These are phyloP conservation scores for Macrocybe gigantea DNA, from an alignment of 768 basidiomycete species.

Conservation along the genomic window DNA sequence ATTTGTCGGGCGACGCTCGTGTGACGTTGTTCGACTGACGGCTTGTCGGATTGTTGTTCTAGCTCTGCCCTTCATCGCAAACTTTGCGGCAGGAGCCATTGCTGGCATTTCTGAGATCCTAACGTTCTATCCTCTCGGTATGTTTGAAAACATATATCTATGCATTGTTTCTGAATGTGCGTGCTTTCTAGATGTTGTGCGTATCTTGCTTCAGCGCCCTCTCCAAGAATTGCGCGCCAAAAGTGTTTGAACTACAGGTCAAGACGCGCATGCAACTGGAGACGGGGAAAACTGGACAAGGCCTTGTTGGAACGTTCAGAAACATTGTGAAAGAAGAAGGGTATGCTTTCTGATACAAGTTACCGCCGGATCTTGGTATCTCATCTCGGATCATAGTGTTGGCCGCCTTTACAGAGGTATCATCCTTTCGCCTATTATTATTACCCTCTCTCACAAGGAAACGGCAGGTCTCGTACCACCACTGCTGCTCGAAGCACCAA, in stretches of 20 bases:
- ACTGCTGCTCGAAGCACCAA: constrained; percentile 92
- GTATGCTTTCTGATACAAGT: constrained; percentile 35
- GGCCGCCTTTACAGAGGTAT: constrained; percentile 87
- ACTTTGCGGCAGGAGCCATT: constrained; percentile 93
- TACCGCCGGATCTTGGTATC: constrained; percentile 12
- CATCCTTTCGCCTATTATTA: background rate
- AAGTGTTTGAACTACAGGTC: constrained; percentile 44
- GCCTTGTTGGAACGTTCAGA: constrained; percentile 78
- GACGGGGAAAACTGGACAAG: constrained; percentile 68
- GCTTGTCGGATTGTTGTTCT: constrained; percentile 1
- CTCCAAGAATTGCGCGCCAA: constrained; percentile 5
- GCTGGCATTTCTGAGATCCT: constrained; percentile 85
- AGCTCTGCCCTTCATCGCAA: constrained; percentile 85
- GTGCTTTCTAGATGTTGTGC: constrained; percentile 68
- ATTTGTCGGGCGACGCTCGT: background rate
- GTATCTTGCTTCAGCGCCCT: constrained; percentile 22
- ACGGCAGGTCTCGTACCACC: constrained; percentile 84
- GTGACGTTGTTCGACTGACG: background rate
- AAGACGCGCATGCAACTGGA: constrained; percentile 99
- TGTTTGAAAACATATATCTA: constrained; percentile 16
- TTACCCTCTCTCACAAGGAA: background rate
- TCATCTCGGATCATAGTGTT: constrained; percentile 32
- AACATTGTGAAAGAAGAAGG: constrained; percentile 89
- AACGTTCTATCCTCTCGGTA: constrained; percentile 88
- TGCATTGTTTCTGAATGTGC: background rate